A percentile compares a stretch with the other conserved stretches of the same genome.
Evolutionary conservation across 139 green algal species (phyloP).

Genomic region (Diplosphaera chodatii): DNA sequence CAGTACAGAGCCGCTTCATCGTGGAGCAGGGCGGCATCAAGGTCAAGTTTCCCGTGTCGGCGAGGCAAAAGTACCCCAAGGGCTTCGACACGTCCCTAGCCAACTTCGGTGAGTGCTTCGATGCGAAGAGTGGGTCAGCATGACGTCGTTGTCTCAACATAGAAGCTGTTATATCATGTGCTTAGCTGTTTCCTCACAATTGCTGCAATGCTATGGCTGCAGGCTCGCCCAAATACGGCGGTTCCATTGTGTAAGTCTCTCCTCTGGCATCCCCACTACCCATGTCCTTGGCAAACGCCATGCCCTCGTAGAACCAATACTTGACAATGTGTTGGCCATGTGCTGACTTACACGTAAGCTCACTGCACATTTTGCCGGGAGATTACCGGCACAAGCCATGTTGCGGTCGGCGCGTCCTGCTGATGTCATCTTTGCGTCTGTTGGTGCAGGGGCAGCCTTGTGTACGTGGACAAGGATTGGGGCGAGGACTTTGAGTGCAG

Average conservation of each 20-base stretch:
- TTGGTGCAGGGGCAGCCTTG: constrained; percentile 28
- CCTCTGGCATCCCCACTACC: background rate
- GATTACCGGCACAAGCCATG: too few species aligned
- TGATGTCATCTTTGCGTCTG: background rate
- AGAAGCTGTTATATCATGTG: too few species aligned
- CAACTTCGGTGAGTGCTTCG: constrained; percentile 56
- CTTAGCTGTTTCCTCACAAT: too few species aligned
- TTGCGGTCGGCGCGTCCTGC: too few species aligned
- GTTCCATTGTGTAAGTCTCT: constrained; percentile 36
- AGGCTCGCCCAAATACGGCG: constrained; percentile 55
- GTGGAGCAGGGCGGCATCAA: constrained; percentile 32
- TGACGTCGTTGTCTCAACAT: background rate
- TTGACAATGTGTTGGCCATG: too few species aligned
- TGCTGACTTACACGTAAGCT: too few species aligned
- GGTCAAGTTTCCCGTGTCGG: constrained; percentile 19
- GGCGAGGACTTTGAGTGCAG: constrained; percentile 16
- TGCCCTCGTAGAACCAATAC: too few species aligned
- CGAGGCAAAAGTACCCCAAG: background rate
- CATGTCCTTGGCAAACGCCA: too few species aligned
- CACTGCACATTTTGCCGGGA: too few species aligned
- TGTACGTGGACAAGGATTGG: constrained; percentile 34
- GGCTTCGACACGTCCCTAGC: constrained; percentile 54
- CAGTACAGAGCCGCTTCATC: constrained; percentile 18
- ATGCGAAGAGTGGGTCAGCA: background rate
- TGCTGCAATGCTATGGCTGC: too few species aligned